A percentile compares a stretch with the other conserved stretches of the same genome.
phyloP scores from a whole-genome alignment of 2,329 filamentous ascomycete genomes.

The Exophiala xenobiotica region DNA sequence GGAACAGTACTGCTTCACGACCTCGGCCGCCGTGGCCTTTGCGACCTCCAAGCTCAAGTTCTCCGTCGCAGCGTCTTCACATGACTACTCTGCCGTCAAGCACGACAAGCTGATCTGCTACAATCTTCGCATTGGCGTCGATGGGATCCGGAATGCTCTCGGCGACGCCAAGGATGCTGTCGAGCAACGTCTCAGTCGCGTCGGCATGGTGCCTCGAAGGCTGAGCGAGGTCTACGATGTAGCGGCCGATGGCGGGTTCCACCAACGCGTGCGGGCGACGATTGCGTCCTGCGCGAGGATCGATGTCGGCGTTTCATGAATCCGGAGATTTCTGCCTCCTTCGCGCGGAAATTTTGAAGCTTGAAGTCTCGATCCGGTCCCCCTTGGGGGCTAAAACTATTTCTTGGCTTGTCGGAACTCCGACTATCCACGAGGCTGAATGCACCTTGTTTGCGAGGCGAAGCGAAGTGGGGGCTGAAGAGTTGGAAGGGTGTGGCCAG shows the following conservation, averaged over 20 bases:
- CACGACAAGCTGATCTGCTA: conserved; percentile 27
- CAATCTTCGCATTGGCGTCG: conserved; percentile 23
- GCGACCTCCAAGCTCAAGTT: conserved; percentile 25
- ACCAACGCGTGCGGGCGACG: conserved; percentile 23
- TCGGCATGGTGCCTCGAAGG: conserved; percentile 20
- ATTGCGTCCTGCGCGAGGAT: conserved; percentile 23
- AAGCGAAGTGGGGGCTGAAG: too few relatives aligned
- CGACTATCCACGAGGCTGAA: too few relatives aligned
- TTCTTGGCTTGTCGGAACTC: too few relatives aligned
- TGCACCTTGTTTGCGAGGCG: too few relatives aligned
- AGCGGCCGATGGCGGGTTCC: conserved; percentile 22
- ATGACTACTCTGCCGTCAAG: conserved; percentile 21
- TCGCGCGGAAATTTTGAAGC: too few relatives aligned
- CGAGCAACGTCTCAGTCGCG: conserved; percentile 17
- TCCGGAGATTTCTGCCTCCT: too few relatives aligned
- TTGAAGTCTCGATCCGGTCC: too few relatives aligned
- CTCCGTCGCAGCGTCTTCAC: conserved; percentile 22
- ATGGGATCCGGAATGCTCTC: conserved; percentile 19
- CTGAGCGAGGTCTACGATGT: conserved; percentile 24
- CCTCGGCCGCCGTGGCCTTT: conserved; percentile 23
- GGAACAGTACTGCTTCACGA: conserved; percentile 25
- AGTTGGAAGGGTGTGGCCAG: too few relatives aligned
- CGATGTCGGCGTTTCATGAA: conserved; percentile 26
- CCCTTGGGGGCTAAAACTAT: too few relatives aligned
- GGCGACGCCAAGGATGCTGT: conserved; percentile 24